Evolutionary conservation across 2,329 filamentous ascomycete species (phyloP).

Genomic region (Aspergillus arachidicola): DNA sequence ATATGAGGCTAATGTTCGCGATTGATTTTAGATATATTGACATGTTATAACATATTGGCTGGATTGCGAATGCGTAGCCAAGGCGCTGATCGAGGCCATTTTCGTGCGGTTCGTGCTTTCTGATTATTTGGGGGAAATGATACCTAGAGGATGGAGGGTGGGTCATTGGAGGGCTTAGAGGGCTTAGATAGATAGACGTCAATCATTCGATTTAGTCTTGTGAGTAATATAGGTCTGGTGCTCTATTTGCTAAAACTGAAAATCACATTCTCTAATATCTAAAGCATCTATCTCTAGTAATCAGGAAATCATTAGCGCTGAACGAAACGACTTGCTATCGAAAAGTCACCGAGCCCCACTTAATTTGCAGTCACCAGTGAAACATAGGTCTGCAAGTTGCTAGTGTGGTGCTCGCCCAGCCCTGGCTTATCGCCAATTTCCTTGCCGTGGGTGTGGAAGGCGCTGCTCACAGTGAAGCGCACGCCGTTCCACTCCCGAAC

Average conservation of each 20-base stretch:
- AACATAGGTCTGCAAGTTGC: slow-evolving; percentile 1
- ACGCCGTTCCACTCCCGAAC: not conserved
- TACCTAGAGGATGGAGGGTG: not conserved
- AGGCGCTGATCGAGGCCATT: not conserved
- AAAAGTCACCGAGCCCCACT: not conserved
- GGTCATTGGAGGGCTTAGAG: not conserved
- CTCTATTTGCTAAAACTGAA: not conserved
- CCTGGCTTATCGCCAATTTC: not conserved
- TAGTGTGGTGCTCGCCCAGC: not conserved
- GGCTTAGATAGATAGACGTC: not conserved
- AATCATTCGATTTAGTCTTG: not conserved
- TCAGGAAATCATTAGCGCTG: not conserved
- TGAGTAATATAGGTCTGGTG: not conserved
- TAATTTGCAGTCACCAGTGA: not conserved
- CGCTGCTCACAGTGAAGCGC: not conserved
- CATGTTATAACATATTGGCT: not conserved
- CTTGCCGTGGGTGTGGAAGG: not conserved
- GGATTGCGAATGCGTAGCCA: not conserved
- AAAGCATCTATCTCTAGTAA: not conserved
- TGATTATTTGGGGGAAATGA: not conserved
- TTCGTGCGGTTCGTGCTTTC: not conserved
- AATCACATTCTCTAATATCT: not conserved
- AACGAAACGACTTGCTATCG: not conserved
- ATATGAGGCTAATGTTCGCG: too few relatives aligned
- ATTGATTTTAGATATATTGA: not conserved